phyloP scores from a whole-genome alignment of 768 basidiomycete species.

The Trametes cubensis region DNA sequence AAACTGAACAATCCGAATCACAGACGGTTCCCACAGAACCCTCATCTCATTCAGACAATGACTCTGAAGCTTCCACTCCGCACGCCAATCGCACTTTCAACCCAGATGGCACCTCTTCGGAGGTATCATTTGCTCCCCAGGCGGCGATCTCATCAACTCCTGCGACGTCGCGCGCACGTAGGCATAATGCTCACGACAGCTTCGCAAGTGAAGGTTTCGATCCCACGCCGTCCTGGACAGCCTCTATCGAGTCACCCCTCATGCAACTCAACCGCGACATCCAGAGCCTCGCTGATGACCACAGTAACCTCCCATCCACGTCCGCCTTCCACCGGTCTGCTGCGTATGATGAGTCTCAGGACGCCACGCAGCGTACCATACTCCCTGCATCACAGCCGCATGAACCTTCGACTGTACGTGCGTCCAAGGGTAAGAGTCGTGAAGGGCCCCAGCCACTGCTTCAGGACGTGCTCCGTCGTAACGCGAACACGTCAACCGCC shows the following conservation, averaged over 20 bases:
- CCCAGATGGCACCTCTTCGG: slow-evolving; percentile 54
- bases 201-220: slow-evolving; percentile 42
- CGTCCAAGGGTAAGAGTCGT: slow-evolving; percentile 45
- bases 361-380: slow-evolving; percentile 29
- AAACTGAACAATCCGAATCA: slow-evolving; percentile 24
- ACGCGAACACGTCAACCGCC: slow-evolving; percentile 42
- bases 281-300: slow-evolving; percentile 53
- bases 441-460: slow-evolving; percentile 46
- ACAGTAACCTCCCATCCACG: slow-evolving; percentile 32
- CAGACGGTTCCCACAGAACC: slow-evolving; percentile 26
- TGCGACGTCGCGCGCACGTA: slow-evolving; percentile 47
- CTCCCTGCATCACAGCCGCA: not conserved
- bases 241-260: slow-evolving; percentile 74
- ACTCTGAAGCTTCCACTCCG: slow-evolving; percentile 31
- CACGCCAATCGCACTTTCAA: slow-evolving; percentile 34
- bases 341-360: slow-evolving; percentile 31
- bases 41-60: slow-evolving; percentile 22
- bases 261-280: slow-evolving; percentile 66
- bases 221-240: slow-evolving; percentile 68
- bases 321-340: slow-evolving; percentile 26
- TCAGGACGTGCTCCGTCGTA: slow-evolving; percentile 55
- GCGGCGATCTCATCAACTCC: slow-evolving; percentile 82
- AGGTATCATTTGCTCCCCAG: slow-evolving; percentile 76
- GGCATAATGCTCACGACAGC: slow-evolving; percentile 35
- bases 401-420: slow-evolving; percentile 6